Base-by-base conservation (phyloP, 192 early-diverging fungal species). In the Irineochytrium annulatum region DNA sequence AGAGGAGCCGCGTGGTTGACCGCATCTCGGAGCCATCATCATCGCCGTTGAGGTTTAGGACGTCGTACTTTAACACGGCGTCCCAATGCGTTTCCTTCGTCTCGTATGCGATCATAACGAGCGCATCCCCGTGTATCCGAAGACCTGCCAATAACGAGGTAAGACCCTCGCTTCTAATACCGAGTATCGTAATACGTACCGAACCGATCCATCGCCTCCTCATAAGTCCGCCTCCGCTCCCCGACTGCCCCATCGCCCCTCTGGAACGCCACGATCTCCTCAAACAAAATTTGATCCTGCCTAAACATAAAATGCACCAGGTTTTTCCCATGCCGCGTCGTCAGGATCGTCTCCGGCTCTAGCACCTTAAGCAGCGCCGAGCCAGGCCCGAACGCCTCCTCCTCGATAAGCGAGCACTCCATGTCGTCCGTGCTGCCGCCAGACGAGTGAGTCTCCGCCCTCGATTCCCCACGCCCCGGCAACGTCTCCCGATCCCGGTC, bases 41-140 rank as follows among this genome's bases (percentile, higher is more conserved):
- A 30, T 35, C 35, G 45, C 34, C 54, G 11, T 22, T 30, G 6
- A 34, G 26, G 29, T 52, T 22, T 8, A 4, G 17, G 8, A 16
- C 31, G 5, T 39, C 26, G 31, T 62, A 72, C 28, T 74, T 52
- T 5, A 73, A 32, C 28, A 70, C 46, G 33, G 72, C 67, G 56
- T 78, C 76, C 55, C 62, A 70, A 33, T 69, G 63, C 8, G 70
- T 71, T 13, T 53, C 34, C 14, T 41, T 26, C 37, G 62, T 54
- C n/a, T 48, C 57, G 51, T 71, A 78, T 16, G 53, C 54, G 24
- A 73, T 57, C 24, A 68, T 74, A 20, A 49, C 54, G 13, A 78
- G 45, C 3, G 68, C 72, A 65, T 73, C 70, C n/a, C 57, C 62
- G 43, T 52, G 43, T 5, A 34, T 49, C 11, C 46, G 24, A 4